Base-by-base conservation (phyloP, 345 rosid species). In the Eucalyptus urophylla region DNA sequence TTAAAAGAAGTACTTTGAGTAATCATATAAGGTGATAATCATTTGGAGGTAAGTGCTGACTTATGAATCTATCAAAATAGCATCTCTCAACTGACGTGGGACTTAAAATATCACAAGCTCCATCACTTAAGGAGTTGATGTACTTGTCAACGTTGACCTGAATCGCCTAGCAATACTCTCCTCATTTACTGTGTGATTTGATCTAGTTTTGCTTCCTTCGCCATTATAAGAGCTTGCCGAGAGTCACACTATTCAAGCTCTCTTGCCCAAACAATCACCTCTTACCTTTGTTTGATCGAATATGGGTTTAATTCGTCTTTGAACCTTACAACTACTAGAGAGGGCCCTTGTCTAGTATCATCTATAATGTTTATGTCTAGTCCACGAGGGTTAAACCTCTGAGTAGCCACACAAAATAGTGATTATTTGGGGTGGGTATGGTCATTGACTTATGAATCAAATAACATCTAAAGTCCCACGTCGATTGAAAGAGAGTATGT, bases 61-160 rank as follows among this genome's bases (percentile, higher is more conserved):
- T 37, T 19, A 19, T 21, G 27, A 19, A 37, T 72, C 8, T 37
- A 72, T 37, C 44, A 9, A 19, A 33, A 37, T 33, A 19, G 14
- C 5, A 72, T 72, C 27, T 37, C 3, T 7, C 1, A 3, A 8
- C 3, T 0, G 0, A 15, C 3, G 2, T 31, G 81, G 11, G 5
- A 72, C 45, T 72, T 72, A 43, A 10, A 37, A 37, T 72, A 37
- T 72, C 45, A 3, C 8, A 72, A 19, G 13, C 25, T 37, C 44
- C 83, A 19, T 31, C 83, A 72, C 27, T 72, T 19, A 37, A 72
- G 22, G 5, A 33, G 10, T 10, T 17, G 11, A 16, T 8, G 44
- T 17, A 33, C 44, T 69, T 21, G 1, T 69, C 44, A 69, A 16
- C 0, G 4, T 17, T 33, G 43, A 69, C 44, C 0, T 2, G 2